Conservation (phyloP, 164 flowering plant genomes). For the Cinnamomum chago region DNA sequence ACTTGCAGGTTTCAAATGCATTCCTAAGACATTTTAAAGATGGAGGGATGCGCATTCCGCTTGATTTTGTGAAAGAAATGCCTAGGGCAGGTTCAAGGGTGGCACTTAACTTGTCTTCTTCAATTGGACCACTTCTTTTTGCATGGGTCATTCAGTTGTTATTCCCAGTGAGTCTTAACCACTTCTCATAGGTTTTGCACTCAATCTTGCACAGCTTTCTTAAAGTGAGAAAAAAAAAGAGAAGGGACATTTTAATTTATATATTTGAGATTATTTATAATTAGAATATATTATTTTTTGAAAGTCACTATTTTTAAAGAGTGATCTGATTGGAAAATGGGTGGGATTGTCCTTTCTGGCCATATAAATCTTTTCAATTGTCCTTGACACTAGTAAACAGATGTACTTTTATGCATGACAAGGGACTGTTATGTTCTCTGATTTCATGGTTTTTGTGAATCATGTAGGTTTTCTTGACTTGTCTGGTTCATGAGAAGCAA, state of each 20-base stretch:
- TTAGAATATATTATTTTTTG: no score
- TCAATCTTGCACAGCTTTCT: no score
- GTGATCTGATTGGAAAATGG: no score
- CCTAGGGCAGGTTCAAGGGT: slow-evolving; percentile 5
- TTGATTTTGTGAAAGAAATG: slow-evolving; percentile 7
- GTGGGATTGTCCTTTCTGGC: no score
- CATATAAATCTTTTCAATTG: no score
- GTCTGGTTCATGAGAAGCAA: slow-evolving; percentile 41
- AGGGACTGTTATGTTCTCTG: no score
- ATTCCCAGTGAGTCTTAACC: neutral
- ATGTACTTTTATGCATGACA: no score
- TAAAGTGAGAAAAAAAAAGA: no score
- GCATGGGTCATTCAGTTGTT: slow-evolving; percentile 1
- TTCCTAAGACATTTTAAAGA: slow-evolving; percentile 1
- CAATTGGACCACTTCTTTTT: slow-evolving; percentile 1
- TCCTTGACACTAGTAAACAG: no score
- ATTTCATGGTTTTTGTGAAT: neutral
- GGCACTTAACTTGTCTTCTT: neutral
- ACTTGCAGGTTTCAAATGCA: slow-evolving; percentile 6
- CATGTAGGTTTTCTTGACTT: slow-evolving; percentile 30
- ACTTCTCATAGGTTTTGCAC: neutral
- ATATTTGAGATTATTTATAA: no score
- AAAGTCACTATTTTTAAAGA: no score
- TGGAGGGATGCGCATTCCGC: neutral
- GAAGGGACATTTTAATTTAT: no score